phyloP scores from a whole-genome alignment of 2,329 filamentous ascomycete genomes.

The Pseudocercospora crystallina region DNA sequence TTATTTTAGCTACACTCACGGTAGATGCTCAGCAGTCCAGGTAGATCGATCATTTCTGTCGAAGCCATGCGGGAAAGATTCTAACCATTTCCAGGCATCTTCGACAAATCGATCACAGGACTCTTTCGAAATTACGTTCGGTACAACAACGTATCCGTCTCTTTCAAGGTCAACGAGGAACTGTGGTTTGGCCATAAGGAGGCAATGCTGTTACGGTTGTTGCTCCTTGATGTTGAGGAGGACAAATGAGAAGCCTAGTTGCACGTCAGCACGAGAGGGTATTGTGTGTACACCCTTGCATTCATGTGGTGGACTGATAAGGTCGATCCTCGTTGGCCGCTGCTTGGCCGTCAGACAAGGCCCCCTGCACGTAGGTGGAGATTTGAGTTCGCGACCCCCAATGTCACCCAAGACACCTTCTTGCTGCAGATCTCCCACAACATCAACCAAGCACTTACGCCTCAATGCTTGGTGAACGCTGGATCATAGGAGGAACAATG shows the following conservation, averaged over 20 bases:
- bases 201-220: too few relatives aligned
- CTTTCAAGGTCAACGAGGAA: slow-evolving; percentile 21
- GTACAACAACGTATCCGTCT: slow-evolving; percentile 23
- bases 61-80: slow-evolving; percentile 23
- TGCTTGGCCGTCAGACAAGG: too few relatives aligned
- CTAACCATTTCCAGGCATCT: slow-evolving; percentile 19
- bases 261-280: too few relatives aligned
- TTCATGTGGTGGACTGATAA: too few relatives aligned
- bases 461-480: slow-evolving; percentile 1
- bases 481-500: too few relatives aligned
- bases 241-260: too few relatives aligned
- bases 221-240: too few relatives aligned
- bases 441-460: slow-evolving; percentile 2
- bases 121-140: slow-evolving; percentile 16
- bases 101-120: slow-evolving; percentile 18
- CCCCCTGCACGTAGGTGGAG: too few relatives aligned
- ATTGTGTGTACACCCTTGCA: too few relatives aligned
- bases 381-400: background rate
- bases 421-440: background rate
- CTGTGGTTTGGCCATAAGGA: slow-evolving; percentile 8
- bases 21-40: slow-evolving; percentile 21
- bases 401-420: slow-evolving; percentile 4
- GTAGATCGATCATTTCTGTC: slow-evolving; percentile 21
- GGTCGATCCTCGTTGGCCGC: too few relatives aligned
- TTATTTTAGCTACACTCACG: slow-evolving; percentile 1